Conservation (phyloP, 1,284 basidiomycete species). For the Phylloporus gajari region DNA sequence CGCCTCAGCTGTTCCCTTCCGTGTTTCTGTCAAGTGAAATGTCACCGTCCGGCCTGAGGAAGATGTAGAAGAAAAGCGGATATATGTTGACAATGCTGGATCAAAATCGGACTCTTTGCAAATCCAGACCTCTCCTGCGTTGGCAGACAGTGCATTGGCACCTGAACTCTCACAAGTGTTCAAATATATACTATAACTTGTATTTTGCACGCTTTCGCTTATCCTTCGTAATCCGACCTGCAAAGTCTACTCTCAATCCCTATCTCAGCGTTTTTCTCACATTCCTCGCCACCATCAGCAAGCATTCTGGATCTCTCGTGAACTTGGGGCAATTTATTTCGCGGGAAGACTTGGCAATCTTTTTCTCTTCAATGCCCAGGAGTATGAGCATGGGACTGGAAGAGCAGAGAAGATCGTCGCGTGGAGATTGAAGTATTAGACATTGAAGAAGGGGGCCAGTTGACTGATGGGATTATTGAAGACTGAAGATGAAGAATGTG, state of each 20-base stretch:
- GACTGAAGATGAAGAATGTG: conserved; percentile 67
- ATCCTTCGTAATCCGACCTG: conserved; percentile 73
- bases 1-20: conserved; percentile 49
- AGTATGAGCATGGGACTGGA: conserved; percentile 90
- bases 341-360: conserved; percentile 80
- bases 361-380: conserved; percentile 73
- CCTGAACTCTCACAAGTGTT: conserved; percentile 70
- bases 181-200: conserved; percentile 79
- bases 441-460: conserved; percentile 63
- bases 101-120: conserved; percentile 24
- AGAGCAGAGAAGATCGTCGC: conserved; percentile 68
- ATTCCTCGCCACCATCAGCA: conserved; percentile 83
- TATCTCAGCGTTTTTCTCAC: conserved; percentile 90
- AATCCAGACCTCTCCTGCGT: conserved; percentile 50
- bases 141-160: conserved; percentile 47
- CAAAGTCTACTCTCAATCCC: conserved; percentile 77
- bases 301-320: conserved; percentile 67
- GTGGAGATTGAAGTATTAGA: conserved; percentile 86
- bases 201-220: conserved; percentile 82
- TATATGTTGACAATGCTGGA: conserved; percentile 74
- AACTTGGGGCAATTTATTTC: conserved; percentile 83
- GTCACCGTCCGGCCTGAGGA: conserved; percentile 41
- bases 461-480: conserved; percentile 83
- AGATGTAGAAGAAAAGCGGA: conserved; percentile 65
- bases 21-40: conserved; percentile 58